Evolutionary conservation across 164 flowering plant genomes (phyloP).

Genomic region (Vitis rotundifolia): DNA sequence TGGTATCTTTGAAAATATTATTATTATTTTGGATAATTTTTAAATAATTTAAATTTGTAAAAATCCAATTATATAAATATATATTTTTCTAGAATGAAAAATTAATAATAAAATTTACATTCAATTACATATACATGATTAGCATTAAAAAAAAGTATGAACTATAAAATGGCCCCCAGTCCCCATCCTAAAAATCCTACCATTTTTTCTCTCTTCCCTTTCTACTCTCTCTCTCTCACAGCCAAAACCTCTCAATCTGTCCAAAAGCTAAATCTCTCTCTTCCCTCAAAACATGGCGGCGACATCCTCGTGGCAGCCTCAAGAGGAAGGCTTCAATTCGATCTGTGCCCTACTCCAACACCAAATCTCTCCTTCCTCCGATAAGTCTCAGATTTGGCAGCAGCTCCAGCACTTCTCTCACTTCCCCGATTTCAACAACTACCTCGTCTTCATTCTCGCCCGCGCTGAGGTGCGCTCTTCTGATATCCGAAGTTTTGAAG

Average conservation of each 20-base stretch:
- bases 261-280: background rate
- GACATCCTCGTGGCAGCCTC: conserved; percentile 67
- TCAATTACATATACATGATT: too few relatives aligned
- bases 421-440: conserved; percentile 97
- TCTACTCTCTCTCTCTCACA: background rate
- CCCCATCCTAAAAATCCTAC: too few relatives aligned
- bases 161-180: too few relatives aligned
- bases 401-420: conserved; percentile 87
- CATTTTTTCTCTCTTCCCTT: background rate
- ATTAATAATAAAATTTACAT: too few relatives aligned
- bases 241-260: conserved; percentile 13
- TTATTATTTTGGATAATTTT: too few relatives aligned
- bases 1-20: too few relatives aligned
- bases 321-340: conserved; percentile 82
- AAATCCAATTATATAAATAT: too few relatives aligned
- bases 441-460: conserved; percentile 86
- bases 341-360: conserved; percentile 87
- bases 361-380: conserved; percentile 82
- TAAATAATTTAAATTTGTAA: too few relatives aligned
- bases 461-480: conserved; percentile 65
- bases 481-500: background rate
- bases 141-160: too few relatives aligned
- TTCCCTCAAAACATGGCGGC: conserved; percentile 13
- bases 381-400: conserved; percentile 85
- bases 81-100: too few relatives aligned